Evolutionary conservation across 2,329 filamentous ascomycete species (phyloP).

Genomic region (Aspergillus pseudoviridinutans): DNA sequence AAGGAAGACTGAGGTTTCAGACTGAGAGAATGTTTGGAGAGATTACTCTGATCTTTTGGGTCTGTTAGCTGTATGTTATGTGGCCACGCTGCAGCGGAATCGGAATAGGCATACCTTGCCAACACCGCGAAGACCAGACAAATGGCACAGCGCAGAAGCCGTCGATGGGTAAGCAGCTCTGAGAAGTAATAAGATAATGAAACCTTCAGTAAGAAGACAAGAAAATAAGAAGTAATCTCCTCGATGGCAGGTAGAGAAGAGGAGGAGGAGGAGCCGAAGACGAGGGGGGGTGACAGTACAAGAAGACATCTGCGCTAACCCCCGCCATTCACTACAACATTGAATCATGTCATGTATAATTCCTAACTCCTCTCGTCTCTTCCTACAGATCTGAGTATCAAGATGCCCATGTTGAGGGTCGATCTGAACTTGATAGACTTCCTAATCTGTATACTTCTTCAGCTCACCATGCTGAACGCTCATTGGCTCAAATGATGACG

Average conservation of each 20-base stretch:
- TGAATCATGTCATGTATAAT: accelerated
- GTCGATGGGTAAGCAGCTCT: neutral
- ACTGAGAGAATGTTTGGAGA: neutral
- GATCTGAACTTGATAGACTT: neutral
- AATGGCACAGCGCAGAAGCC: neutral
- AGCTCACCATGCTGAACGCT: neutral
- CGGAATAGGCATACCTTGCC: neutral
- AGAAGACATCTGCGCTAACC: neutral
- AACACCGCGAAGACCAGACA: neutral
- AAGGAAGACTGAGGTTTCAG: no score
- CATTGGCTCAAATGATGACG: neutral
- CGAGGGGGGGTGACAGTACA: no score
- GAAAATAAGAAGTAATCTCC: neutral
- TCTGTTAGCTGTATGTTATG: neutral
- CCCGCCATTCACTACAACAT: neutral
- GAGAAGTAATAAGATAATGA: accelerated
- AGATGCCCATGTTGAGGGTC: neutral
- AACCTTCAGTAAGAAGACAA: neutral
- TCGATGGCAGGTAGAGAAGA: neutral
- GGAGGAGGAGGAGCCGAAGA: neutral
- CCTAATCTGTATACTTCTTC: neutral
- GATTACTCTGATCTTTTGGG: neutral
- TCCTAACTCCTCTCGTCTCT: neutral
- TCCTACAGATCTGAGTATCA: neutral
- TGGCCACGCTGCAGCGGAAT: neutral